A percentile compares a stretch with the other conserved stretches of the same genome.
Conservation (phyloP, 345 rosid species). For the Conringia planisiliqua region DNA sequence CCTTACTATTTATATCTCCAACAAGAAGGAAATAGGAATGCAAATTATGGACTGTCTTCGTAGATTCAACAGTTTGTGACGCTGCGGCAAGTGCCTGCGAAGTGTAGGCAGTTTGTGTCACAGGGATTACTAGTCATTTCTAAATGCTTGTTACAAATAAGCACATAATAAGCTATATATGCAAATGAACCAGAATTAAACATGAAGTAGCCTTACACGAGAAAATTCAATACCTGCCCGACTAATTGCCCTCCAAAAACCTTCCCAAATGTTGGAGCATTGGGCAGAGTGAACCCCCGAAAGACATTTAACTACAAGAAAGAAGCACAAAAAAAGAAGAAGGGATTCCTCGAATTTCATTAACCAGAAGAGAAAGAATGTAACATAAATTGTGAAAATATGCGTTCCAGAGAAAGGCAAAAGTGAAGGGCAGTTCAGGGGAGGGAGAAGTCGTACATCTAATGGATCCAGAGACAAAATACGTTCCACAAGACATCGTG, state of each 20-base stretch:
- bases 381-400: too few relatives aligned
- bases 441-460: constrained; percentile 47
- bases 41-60: constrained; percentile 75
- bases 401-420: not conserved
- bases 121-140: constrained; percentile 3
- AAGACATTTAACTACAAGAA: constrained; percentile 67
- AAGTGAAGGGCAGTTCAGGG: not conserved
- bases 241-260: constrained; percentile 91
- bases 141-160: not conserved
- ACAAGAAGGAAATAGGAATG: constrained; percentile 84
- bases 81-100: constrained; percentile 93
- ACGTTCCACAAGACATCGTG: constrained; percentile 53
- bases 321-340: not conserved
- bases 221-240: constrained; percentile 61
- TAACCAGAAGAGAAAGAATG: not conserved
- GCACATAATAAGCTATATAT: not conserved
- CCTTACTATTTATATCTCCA: constrained; percentile 83
- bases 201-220: constrained; percentile 6
- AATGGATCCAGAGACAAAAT: constrained; percentile 75
- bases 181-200: not conserved
- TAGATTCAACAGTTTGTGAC: constrained; percentile 76
- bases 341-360: not conserved
- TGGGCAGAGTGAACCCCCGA: constrained; percentile 73
- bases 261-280: constrained; percentile 82
- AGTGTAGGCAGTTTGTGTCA: constrained; percentile 7